Evolutionary conservation across 257 asterid species (phyloP).

Genomic region (Ocimum tenuiflorum): DNA sequence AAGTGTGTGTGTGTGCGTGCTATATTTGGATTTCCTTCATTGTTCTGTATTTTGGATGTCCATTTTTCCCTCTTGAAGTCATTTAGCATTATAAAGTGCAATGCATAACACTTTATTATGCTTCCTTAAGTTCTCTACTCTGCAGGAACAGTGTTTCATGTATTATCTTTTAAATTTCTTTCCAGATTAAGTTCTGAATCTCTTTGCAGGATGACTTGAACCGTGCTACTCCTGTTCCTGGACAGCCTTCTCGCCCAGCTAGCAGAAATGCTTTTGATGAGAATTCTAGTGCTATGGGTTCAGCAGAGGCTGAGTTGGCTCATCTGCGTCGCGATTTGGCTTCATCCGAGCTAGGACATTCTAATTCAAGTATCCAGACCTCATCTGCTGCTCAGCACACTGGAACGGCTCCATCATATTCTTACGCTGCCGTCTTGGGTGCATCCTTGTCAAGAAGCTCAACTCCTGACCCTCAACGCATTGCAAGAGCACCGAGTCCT

Average conservation of each 20-base stretch:
- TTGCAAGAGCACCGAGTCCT: constrained; percentile 88
- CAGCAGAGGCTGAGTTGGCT: constrained; percentile 65
- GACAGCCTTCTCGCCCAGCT: constrained; percentile 77
- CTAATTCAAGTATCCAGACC: constrained; percentile 38
- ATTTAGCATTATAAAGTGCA: not conserved
- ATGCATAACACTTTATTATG: not conserved
- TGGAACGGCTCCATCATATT: constrained; percentile 53
- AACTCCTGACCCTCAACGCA: constrained; percentile 84
- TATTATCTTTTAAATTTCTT: not conserved
- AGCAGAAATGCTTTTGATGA: constrained; percentile 80
- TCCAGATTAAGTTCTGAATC: not conserved
- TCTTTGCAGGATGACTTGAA: constrained; percentile 69
- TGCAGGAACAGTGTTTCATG: not conserved
- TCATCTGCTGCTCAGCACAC: constrained; percentile 50
- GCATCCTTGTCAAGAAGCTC: constrained; percentile 89
- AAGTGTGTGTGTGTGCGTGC: not conserved
- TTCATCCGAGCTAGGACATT: constrained; percentile 42
- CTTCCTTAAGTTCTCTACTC: not conserved
- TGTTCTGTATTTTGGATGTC: not conserved
- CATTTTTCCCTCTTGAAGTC: not conserved
- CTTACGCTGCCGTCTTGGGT: constrained; percentile 94
- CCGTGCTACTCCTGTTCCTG: constrained; percentile 53
- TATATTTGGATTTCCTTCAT: not conserved
- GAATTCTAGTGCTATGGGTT: constrained; percentile 33
- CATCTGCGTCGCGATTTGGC: constrained; percentile 49